A percentile compares a stretch with the other conserved stretches of the same genome.
Evolutionary conservation across 352 stramenopile species (phyloP).

Genomic region (Aphanomyces euteiches): DNA sequence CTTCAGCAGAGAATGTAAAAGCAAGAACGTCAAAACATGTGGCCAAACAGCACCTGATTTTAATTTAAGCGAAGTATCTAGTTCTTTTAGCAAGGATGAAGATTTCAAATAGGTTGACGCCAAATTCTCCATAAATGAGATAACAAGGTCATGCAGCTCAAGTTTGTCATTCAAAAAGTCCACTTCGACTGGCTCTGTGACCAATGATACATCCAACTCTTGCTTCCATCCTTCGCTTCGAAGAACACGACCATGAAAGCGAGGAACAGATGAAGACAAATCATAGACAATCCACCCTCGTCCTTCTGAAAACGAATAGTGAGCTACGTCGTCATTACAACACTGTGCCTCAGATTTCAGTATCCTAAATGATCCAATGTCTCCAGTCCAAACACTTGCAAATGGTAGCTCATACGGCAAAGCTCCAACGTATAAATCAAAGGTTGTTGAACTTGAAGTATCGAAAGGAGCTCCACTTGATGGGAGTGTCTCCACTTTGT

Average conservation of each 20-base stretch:
- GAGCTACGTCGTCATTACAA: not conserved
- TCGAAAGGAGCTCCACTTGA: conserved; percentile 11
- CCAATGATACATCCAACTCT: not conserved
- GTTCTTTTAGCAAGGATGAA: not conserved
- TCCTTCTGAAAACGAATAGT: conserved; percentile 14
- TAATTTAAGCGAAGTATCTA: not conserved
- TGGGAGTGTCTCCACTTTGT: not conserved
- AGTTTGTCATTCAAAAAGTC: too few species aligned
- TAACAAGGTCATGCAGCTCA: not conserved
- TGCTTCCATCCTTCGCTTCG: not conserved
- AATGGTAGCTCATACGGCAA: not conserved
- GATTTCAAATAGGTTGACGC: not conserved
- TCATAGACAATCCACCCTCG: conserved; percentile 6
- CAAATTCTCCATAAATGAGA: conserved; percentile 1
- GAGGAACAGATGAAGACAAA: not conserved
- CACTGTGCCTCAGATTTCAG: too few species aligned
- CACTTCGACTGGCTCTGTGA: too few species aligned
- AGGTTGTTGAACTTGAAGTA: not conserved
- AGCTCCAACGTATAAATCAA: conserved; percentile 4
- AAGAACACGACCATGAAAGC: not conserved
- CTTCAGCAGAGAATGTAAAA: conserved; percentile 20
- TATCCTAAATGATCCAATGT: not conserved
- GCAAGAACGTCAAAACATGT: conserved; percentile 25
- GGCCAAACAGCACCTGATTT: conserved; percentile 4
- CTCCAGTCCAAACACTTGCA: not conserved